Percentiles rank a stretch among this genome's conserved stretches.
phyloP scores from a whole-genome alignment of 257 asterid species.

The Cynanchum wilfordii region DNA sequence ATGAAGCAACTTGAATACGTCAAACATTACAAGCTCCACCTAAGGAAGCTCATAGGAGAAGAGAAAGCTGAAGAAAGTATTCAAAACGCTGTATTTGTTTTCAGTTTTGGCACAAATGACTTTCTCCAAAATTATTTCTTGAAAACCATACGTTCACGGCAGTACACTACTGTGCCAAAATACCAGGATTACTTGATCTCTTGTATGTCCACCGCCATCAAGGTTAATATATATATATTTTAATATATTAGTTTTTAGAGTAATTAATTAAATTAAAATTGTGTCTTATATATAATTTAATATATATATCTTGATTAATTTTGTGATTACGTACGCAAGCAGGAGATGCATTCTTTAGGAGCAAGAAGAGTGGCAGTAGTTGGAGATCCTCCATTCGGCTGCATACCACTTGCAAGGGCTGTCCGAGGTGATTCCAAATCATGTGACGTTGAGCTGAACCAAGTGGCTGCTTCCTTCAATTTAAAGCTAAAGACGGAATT shows the following conservation, averaged over 20 bases:
- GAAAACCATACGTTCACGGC: constrained; percentile 33
- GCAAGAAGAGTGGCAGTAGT: constrained; percentile 42
- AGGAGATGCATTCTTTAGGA: constrained; percentile 40
- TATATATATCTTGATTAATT: too few relatives aligned
- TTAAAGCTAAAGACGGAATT: constrained; percentile 25
- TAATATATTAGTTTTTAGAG: too few relatives aligned
- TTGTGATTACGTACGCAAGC: neutral
- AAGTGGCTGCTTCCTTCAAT: constrained; percentile 38
- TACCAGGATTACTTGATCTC: constrained; percentile 40
- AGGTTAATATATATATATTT: too few relatives aligned
- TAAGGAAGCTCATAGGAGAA: constrained; percentile 34
- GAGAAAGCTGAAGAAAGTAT: constrained; percentile 25
- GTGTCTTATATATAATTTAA: too few relatives aligned
- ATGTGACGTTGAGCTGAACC: constrained; percentile 35
- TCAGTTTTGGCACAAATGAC: constrained; percentile 55
- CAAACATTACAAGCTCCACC: constrained; percentile 39
- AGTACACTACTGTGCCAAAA: constrained; percentile 29
- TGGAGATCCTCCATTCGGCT: constrained; percentile 47
- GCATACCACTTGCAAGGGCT: constrained; percentile 37
- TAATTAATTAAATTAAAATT: too few relatives aligned
- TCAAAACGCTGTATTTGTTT: constrained; percentile 28
- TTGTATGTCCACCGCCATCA: constrained; percentile 30
- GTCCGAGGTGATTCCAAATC: constrained; percentile 19
- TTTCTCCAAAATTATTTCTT: constrained; percentile 41
- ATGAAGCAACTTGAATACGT: constrained; percentile 41